Conservation (phyloP, 306 rosid genomes). For the Dicorynia guianensis region DNA sequence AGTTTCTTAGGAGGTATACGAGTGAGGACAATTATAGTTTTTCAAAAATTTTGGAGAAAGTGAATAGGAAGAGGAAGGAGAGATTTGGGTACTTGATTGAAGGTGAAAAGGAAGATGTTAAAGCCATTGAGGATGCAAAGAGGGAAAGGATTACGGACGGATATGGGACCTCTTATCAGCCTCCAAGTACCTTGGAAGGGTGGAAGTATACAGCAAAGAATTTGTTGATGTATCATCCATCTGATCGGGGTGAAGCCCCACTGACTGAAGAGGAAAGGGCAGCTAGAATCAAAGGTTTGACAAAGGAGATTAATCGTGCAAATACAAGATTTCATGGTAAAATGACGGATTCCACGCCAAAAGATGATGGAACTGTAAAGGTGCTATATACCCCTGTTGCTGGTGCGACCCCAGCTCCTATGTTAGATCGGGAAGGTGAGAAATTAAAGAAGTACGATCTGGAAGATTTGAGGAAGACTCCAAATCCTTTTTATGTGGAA, state of each 20-base stretch:
- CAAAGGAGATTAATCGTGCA: conserved; percentile 72
- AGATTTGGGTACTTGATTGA: conserved; percentile 72
- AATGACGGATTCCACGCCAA: conserved; percentile 75
- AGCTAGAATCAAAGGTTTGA: conserved; percentile 68
- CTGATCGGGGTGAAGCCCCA: conserved; percentile 87
- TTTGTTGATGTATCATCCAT: conserved; percentile 93
- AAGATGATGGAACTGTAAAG: conserved; percentile 75
- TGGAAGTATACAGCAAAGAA: conserved; percentile 89
- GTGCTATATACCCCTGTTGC: conserved; percentile 81
- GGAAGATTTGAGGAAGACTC: conserved; percentile 94
- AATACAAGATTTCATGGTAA: conserved; percentile 90
- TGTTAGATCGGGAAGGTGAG: conserved; percentile 71
- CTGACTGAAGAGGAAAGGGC: conserved; percentile 86
- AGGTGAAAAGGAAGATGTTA: conserved; percentile 62
- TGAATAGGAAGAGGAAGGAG: conserved; percentile 97
- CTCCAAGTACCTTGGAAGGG: conserved; percentile 83
- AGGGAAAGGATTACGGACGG: conserved; percentile 95
- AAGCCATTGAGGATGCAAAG: conserved; percentile 75
- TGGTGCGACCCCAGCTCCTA: conserved; percentile 74
- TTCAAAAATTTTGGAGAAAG: conserved; percentile 81
- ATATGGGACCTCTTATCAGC: conserved; percentile 91
- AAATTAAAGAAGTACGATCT: conserved; percentile 89
- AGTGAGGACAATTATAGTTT: conserved; percentile 93
- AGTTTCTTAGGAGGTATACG: conserved; percentile 80
- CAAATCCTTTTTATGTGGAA: conserved; percentile 80